A percentile compares a stretch with the other conserved stretches of the same genome.
Evolutionary conservation across 192 early-diverging fungal species (phyloP).

Genomic region (Phycomyces nitens): DNA sequence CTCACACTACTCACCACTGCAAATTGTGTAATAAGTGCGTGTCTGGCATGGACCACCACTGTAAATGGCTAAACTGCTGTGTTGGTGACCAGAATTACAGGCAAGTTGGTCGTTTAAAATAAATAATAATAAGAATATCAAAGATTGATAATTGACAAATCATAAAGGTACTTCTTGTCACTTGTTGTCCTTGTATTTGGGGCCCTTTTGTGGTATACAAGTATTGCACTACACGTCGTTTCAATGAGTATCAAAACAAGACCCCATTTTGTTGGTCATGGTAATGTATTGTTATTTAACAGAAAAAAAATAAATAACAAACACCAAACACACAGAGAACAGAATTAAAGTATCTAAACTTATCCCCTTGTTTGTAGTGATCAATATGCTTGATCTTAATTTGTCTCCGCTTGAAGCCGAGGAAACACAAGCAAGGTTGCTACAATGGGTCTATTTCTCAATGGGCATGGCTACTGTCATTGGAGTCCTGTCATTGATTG

Average conservation of each 20-base stretch:
- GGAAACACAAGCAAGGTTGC: too few relatives aligned
- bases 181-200: slow-evolving; percentile 8
- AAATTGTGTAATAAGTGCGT: slow-evolving; percentile 42
- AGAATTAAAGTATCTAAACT: not conserved
- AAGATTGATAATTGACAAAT: not conserved
- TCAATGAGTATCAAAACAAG: too few relatives aligned
- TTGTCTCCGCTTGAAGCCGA: too few relatives aligned
- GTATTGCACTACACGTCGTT: slow-evolving; percentile 10
- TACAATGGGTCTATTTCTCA: too few relatives aligned
- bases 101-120: slow-evolving; percentile 3
- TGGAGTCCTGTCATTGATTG: too few relatives aligned
- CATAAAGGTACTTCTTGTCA: slow-evolving; percentile 14
- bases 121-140: not conserved
- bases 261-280: too few relatives aligned
- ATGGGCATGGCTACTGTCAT: too few relatives aligned
- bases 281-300: too few relatives aligned
- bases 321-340: not conserved
- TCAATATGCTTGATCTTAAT: too few relatives aligned
- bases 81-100: slow-evolving; percentile 35
- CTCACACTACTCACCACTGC: slow-evolving; percentile 31
- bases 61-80: slow-evolving; percentile 38
- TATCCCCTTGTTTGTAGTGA: not conserved
- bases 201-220: slow-evolving; percentile 18
- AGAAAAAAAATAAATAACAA: not conserved
- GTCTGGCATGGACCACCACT: slow-evolving; percentile 39